phyloP scores from a whole-genome alignment of 1,139 yeast genomes.

The Yarrowia galli region DNA sequence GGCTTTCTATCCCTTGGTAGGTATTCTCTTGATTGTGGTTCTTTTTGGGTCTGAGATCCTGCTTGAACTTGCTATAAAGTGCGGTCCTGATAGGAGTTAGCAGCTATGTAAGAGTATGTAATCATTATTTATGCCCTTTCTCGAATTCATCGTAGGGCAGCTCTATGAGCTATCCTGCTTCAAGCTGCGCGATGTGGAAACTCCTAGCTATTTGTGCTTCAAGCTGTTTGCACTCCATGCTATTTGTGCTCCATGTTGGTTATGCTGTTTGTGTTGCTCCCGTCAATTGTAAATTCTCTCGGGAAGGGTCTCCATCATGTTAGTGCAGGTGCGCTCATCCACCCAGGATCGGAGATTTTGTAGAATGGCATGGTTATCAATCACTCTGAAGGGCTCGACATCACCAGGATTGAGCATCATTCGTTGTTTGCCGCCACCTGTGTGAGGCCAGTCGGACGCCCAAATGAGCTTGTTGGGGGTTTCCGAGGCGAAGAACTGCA shows the following conservation, averaged over 20 bases:
- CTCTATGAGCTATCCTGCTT: too few relatives aligned
- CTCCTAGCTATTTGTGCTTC: neutral
- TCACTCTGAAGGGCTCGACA: slow-evolving; percentile 20
- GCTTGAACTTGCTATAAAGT: slow-evolving; percentile 16
- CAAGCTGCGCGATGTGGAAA: too few relatives aligned
- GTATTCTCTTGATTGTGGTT: slow-evolving; percentile 10
- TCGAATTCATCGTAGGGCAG: neutral
- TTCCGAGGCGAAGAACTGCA: slow-evolving; percentile 24
- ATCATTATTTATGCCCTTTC: neutral
- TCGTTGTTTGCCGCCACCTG: slow-evolving; percentile 29
- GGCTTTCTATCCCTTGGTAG: slow-evolving; percentile 15
- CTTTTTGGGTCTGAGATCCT: slow-evolving; percentile 33
- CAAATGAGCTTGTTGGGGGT: slow-evolving; percentile 29
- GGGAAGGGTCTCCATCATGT: slow-evolving; percentile 26
- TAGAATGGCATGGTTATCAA: slow-evolving; percentile 25
- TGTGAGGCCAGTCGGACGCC: slow-evolving; percentile 37
- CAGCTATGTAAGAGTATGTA: slow-evolving; percentile 3
- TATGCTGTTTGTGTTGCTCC: neutral
- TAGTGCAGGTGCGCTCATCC: slow-evolving; percentile 25
- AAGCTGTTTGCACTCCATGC: neutral
- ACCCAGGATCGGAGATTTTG: slow-evolving; percentile 19
- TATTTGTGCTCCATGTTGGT: neutral
- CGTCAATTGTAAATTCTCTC: slow-evolving; percentile 12
- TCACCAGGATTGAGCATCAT: slow-evolving; percentile 6
- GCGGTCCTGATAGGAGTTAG: slow-evolving; percentile 16